These are phyloP conservation scores for Schizosaccharomyces cryophilus DNA, from an alignment of 805 yeast genomes.

Conservation along the genomic window DNA sequence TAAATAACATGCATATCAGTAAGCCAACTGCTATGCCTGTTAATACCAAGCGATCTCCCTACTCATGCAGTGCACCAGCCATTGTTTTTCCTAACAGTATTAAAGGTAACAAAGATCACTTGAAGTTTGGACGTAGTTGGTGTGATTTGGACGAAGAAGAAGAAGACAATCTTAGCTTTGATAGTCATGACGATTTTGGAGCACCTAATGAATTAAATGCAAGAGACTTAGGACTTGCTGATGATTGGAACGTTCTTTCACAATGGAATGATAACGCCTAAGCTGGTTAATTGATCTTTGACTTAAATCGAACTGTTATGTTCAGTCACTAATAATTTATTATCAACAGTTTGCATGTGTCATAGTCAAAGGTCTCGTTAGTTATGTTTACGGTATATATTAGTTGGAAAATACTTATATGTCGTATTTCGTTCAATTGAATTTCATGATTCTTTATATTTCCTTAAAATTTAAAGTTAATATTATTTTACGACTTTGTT, in stretches of 20 bases:
- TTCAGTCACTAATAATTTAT: too few relatives aligned
- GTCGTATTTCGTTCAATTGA: too few relatives aligned
- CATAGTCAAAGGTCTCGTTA: too few relatives aligned
- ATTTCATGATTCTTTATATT: too few relatives aligned
- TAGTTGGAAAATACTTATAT: too few relatives aligned
- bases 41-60: background rate
- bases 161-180: conserved; percentile 7
- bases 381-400: too few relatives aligned
- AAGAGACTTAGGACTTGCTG: background rate
- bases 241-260: background rate
- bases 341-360: too few relatives aligned
- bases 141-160: conserved; percentile 11
- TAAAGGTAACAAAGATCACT: conserved; percentile 7
- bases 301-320: background rate
- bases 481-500: too few relatives aligned
- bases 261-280: background rate
- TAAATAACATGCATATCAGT: background rate
- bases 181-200: background rate
- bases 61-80: background rate
- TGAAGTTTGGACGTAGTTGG: conserved; percentile 13
- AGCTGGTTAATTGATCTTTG: background rate
- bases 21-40: background rate
- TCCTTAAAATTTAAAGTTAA: too few relatives aligned
- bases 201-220: background rate
- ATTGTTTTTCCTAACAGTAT: conserved; percentile 6